Base-by-base conservation (phyloP, 768 basidiomycete species). In the Tephrocybe sp. region DNA sequence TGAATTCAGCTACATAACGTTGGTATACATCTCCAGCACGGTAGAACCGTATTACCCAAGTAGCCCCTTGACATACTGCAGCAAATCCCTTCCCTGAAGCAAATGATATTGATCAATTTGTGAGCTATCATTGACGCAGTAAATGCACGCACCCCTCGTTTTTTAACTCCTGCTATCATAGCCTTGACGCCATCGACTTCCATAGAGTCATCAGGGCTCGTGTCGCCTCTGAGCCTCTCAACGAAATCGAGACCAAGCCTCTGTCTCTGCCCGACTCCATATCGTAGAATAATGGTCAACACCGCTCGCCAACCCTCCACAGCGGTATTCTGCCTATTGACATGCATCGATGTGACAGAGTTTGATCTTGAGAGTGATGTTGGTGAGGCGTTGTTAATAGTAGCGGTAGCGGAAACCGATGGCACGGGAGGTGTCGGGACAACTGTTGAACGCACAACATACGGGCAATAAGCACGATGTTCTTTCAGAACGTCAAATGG, bases 401-500 rank as follows among this genome's bases (percentile, higher is more conserved):
- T 58, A 38, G 55, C 51, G n/a, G 61, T 53, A 32, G 49, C 41
- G 9, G 49, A 46, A 16, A 57, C 36, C 11, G 58, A 55, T 34
- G 69, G 68, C 16, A 72, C 62, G 10, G 81, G 76, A 8, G 83
- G 64, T 2, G 82, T 78, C 4, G 86, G 85, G 10, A 89, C 71
- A 2, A 73, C 60, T 2, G 85, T 89, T 6, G 87, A 87, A 12
- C 79, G 77, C 32, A 85, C 83, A 23, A 89, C 79, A 54, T 90
- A 92, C n/a, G 90, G 90, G 57, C 91, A 92, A 58, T 88, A 90
- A 2, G 87, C 86, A 22, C 90, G 78, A 62, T 92, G 91, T 65
- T 93, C 90, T 60, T 83, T 86, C 41, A 91, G 65, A 33, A 92
- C 61, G 62, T 93, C 89, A 47, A 92, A 82, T 17, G 78, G 79